phyloP scores from a whole-genome alignment of 306 rosid species.

The Carpinus viminea region DNA sequence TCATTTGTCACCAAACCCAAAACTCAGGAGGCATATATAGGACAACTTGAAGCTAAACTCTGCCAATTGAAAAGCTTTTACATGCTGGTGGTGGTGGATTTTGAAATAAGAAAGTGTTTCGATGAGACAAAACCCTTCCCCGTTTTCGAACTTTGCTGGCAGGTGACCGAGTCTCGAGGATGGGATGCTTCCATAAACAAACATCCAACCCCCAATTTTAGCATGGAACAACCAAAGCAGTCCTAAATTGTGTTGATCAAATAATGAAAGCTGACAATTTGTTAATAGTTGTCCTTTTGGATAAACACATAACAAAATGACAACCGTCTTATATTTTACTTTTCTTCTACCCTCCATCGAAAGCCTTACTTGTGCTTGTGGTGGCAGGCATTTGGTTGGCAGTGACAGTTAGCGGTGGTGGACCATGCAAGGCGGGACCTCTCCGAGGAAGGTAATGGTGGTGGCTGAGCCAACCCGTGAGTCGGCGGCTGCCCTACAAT shows the following conservation, averaged over 20 bases:
- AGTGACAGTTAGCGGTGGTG: constrained; percentile 1
- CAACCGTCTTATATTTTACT: constrained; percentile 26
- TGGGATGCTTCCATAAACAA: constrained; percentile 7
- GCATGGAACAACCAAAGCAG: constrained; percentile 15
- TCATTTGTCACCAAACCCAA: no score
- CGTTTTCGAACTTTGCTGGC: constrained; percentile 14
- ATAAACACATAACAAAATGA: constrained; percentile 32
- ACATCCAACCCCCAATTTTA: constrained; percentile 29
- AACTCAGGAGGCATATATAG: no score
- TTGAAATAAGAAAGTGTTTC: not conserved
- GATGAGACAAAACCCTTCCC: not conserved
- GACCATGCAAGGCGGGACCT: constrained; percentile 41
- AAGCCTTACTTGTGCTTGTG: constrained; percentile 11
- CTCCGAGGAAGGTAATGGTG: constrained; percentile 57
- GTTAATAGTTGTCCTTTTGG: constrained; percentile 32
- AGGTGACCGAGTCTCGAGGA: constrained; percentile 56
- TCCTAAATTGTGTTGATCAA: constrained; percentile 29
- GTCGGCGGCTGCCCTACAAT: constrained; percentile 70
- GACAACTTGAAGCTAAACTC: no score
- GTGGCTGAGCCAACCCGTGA: constrained; percentile 75
- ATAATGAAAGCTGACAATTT: constrained; percentile 25
- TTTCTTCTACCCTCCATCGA: constrained; percentile 6
- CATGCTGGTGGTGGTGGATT: no score
- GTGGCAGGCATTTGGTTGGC: not conserved
- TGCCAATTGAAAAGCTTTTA: not conserved